Evolutionary conservation across 2,329 filamentous ascomycete species (phyloP), one percentile per base, ranked within the genome.

Genomic region (Teratosphaeriaceae sp.): DNA sequence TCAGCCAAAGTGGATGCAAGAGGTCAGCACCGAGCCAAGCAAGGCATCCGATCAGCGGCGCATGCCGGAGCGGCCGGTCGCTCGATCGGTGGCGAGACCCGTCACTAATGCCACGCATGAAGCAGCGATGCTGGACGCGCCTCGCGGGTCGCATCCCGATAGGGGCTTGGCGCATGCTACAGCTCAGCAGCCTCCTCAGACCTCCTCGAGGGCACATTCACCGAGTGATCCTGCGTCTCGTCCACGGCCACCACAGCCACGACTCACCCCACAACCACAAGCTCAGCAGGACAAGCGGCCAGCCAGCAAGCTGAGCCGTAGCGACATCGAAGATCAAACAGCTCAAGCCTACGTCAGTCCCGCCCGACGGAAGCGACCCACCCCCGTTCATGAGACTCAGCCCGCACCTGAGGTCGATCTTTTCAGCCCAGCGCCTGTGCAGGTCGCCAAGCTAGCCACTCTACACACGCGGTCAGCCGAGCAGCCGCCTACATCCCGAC

Each of bases 1-100:
- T 57, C 86, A 95, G 60, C 92, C 92, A 0, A 92, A 87, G 60
- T 98, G 92, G 92, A 95, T 98, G 90, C 81, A 84, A 55, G 84
- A 89, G 44, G 75, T 80, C 2, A 54, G 51, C 33, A 47, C 60
- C 44, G 53, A 57, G 41, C 50, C 54, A 2, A 52, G 51, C 27
- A 43, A 51, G 29, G 50, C 56, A 1, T 55, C 33, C 42, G 57
- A 49, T 29, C 59, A 56, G 41, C 47, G 47, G 20, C 47, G 53
- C 29, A 44, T 20, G 33, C 22, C 34, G 12, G 18, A 21, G 12
- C 12, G 61, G 59, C 24, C 54, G 63, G 19, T 29, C 15, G 19
- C 38, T 21, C 31, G 31, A 12, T 18, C 18, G 31, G n/a, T 21
- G 4, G 8, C 9, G 37, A 39, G 29, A 33, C 39, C 52, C 18